Conservation (phyloP, 1,139 yeast species). For the Candida albicans region DNA sequence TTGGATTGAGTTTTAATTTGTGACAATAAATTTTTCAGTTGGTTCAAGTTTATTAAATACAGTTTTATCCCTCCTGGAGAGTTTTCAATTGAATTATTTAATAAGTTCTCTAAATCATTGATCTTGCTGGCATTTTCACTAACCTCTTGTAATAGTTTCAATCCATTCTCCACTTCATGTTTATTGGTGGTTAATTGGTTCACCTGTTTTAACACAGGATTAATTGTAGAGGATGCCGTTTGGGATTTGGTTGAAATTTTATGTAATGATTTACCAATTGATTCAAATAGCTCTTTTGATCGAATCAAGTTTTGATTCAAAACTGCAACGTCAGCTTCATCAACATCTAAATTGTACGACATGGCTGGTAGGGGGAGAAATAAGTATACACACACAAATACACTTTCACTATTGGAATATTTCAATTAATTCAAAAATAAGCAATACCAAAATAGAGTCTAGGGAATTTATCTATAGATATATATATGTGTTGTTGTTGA, state of each 20-base stretch:
- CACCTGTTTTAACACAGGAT: slow-evolving; percentile 70
- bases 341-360: slow-evolving; percentile 50
- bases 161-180: slow-evolving; percentile 59
- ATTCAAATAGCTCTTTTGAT: slow-evolving; percentile 55
- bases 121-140: slow-evolving; percentile 65
- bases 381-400: no score
- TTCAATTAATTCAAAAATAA: no score
- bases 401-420: not conserved
- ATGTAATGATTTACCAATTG: slow-evolving; percentile 56
- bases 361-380: slow-evolving; percentile 13
- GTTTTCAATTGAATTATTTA: slow-evolving; percentile 37
- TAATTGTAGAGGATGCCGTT: slow-evolving; percentile 62
- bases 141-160: slow-evolving; percentile 61
- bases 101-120: slow-evolving; percentile 49
- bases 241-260: slow-evolving; percentile 58
- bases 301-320: slow-evolving; percentile 69
- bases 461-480: no score
- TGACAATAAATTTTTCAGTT: slow-evolving; percentile 31
- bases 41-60: slow-evolving; percentile 38
- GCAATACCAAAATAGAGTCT: no score
- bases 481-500: no score
- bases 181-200: slow-evolving; percentile 56
- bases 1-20: slow-evolving; percentile 33
- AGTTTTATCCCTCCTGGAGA: slow-evolving; percentile 33
- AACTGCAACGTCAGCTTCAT: slow-evolving; percentile 84